Base-by-base conservation (phyloP, 2,329 filamentous ascomycete genomes). In the Microdochium trichocladiopsis region DNA sequence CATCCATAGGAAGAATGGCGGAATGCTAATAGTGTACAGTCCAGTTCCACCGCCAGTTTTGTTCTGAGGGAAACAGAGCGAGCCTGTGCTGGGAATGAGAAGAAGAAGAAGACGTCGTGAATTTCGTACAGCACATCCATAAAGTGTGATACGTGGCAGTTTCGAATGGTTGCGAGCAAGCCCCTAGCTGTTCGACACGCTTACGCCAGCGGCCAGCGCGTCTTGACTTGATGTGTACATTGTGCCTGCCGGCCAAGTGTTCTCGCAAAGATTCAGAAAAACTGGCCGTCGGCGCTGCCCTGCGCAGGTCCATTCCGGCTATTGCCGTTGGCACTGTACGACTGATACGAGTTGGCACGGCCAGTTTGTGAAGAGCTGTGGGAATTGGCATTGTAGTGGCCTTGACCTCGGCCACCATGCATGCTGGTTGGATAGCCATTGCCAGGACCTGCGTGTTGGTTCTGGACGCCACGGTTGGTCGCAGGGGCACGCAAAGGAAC, bases 401-500 rank as follows among this genome's bases (percentile, higher is more conserved):
- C 59, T 53, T 68, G 63, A 51, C 60, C 63, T 25, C 71, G 70
- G 36, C 66, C 69, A 25, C 63, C 57, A 25, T 53, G 50, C 31
- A 61, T 58, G 25, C 59, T 56, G 50, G 66, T 69, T 49, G 61
- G 58, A 49, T 68, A 69, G 10, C 60, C 61, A 3, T 61, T 64
- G 24, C 63, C 57, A 16, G 64, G 49, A 24, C 73, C 55, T 47
- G 75, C 66, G 14, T 70, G 60, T 51, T 63, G 72, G 53, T 69
- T 72, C 48, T 71, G 67, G 59, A 75, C 65, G 57, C 64, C 68
- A 41, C 77, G 77, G 57, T 61, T 62, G 58, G 74, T 72, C 49
- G 62, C 55, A 37, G 71, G 63, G 14, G 12, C 21, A 25, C 78
- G 78, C 25, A 80, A 60, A 3, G 76, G 66, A 37, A 82, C 73